Base-by-base conservation (phyloP, 257 asterid species). In the Handroanthus guayacan region DNA sequence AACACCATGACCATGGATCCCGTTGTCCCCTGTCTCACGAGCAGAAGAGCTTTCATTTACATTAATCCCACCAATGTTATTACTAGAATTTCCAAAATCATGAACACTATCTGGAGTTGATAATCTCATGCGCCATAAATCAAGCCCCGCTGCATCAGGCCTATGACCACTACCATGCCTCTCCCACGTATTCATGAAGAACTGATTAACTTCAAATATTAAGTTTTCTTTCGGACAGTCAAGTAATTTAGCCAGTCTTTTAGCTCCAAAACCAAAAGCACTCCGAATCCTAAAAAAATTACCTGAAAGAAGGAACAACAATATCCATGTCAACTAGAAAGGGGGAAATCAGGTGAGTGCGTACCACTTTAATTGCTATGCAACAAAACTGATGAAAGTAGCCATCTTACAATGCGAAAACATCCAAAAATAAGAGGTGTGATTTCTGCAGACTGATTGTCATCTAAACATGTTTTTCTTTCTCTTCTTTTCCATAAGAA, bases 191-290 rank as follows among this genome's bases (percentile, higher is more conserved):
- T 95, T 95, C 90, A 79, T 84, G 78, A 95, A 95, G 85, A 95
- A 95, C 87, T 89, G 96, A 86, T 95, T 89, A 54, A 95, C 96
- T 82, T 92, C 99, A 74, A 78, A 68, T 70, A 75, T 62, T 78
- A 92, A 38, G 48, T 87, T 82, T 57, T 95, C 97, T 72, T 79
- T 84, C 0, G 96, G 91, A 77, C 99, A 95, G 58, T 92, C 94
- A 44, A 92, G 93, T 82, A 95, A 86, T 76, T 94, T 85, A 41
- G 93, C 93, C 76, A 95, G 84, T 75, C 89, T 88, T 85, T 92
- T 92, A 78, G 98, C 99, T 76, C 99, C 99, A 81, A 93, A 95
- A 71, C 96, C 89, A 82, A 95, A 93, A 17, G 99, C 99, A 87
- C 99, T 95, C 77, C 99, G 89, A 61, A 95, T 90, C 82, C 99